Evolutionary conservation across 1,139 yeast species (phyloP).

Genomic region (Debaryomyces singareniensis): DNA sequence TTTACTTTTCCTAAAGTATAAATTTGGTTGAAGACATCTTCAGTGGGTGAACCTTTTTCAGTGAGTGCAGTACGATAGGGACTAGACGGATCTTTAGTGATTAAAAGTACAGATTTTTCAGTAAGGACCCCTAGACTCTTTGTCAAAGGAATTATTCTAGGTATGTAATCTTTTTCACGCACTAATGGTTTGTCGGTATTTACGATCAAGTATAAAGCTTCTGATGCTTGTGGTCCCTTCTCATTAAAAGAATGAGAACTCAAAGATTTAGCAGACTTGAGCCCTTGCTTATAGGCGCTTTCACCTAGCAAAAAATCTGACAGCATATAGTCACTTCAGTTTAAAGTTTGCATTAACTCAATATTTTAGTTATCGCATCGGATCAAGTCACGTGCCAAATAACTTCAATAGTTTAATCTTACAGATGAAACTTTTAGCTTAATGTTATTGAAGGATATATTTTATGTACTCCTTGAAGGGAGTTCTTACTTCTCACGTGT

Average conservation of each 20-base stretch:
- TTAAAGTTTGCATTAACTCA: too few relatives aligned
- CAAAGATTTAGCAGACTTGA: slow-evolving; percentile 31
- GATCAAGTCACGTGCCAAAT: too few relatives aligned
- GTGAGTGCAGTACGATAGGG: slow-evolving; percentile 44
- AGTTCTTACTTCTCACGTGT: too few relatives aligned
- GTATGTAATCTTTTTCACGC: slow-evolving; percentile 48
- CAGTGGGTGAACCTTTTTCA: slow-evolving; percentile 46
- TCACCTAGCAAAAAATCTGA: slow-evolving; percentile 22
- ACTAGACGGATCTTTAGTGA: slow-evolving; percentile 65
- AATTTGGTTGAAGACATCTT: slow-evolving; percentile 53
- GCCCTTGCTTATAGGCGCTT: slow-evolving; percentile 17
- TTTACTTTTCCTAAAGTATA: slow-evolving; percentile 52
- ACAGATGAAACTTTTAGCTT: too few relatives aligned
- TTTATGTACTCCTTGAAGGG: too few relatives aligned
- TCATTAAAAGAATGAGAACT: slow-evolving; percentile 20
- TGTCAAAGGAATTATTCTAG: slow-evolving; percentile 60
- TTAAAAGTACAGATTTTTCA: slow-evolving; percentile 46
- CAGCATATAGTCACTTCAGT: neutral
- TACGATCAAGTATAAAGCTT: slow-evolving; percentile 45
- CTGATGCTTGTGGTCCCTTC: slow-evolving; percentile 14
- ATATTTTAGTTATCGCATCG: too few relatives aligned
- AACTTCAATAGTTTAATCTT: too few relatives aligned
- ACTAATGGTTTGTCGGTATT: slow-evolving; percentile 47
- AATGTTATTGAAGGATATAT: too few relatives aligned
- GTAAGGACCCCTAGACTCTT: slow-evolving; percentile 42